Conservation (phyloP, 1,139 yeast species). For the Nakaseomyces kungkrabaensis region DNA sequence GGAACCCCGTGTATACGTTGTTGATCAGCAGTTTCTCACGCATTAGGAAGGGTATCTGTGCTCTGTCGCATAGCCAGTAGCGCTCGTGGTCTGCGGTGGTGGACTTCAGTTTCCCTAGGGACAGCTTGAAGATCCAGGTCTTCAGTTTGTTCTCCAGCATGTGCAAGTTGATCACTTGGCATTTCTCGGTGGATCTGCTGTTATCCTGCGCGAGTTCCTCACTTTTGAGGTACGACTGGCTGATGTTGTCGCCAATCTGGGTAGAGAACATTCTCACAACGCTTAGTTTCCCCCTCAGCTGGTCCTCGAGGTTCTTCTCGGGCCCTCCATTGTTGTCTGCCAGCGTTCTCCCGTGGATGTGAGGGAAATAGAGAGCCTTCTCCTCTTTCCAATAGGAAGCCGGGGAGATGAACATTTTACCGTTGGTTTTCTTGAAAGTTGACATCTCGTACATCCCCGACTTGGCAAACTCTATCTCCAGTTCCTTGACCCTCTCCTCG, state of each 20-base stretch:
- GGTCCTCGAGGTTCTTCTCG: slow-evolving; percentile 34
- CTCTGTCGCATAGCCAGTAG: slow-evolving; percentile 57
- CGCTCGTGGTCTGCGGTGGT: slow-evolving; percentile 40
- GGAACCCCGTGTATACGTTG: slow-evolving; percentile 75
- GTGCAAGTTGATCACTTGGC: slow-evolving; percentile 67
- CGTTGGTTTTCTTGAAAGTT: slow-evolving; percentile 68
- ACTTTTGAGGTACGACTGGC: slow-evolving; percentile 47
- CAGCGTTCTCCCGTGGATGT: slow-evolving; percentile 54
- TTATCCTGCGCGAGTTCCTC: slow-evolving; percentile 25
- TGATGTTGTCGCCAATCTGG: slow-evolving; percentile 61
- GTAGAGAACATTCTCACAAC: slow-evolving; percentile 33
- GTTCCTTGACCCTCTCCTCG: slow-evolving; percentile 46
- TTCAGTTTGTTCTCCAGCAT: slow-evolving; percentile 65
- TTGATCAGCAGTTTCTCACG: slow-evolving; percentile 56
- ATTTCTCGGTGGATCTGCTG: slow-evolving; percentile 17
- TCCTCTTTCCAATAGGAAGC: slow-evolving; percentile 62
- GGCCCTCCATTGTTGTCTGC: slow-evolving; percentile 21
- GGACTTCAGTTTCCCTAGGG: slow-evolving; percentile 28
- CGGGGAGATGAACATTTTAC: slow-evolving; percentile 79
- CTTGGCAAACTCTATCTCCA: slow-evolving; percentile 70
- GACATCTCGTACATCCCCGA: slow-evolving; percentile 83
- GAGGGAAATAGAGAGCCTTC: slow-evolving; percentile 80
- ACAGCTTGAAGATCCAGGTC: slow-evolving; percentile 12
- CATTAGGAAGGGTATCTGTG: slow-evolving; percentile 47
- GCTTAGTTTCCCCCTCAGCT: slow-evolving; percentile 25